These are phyloP conservation scores for Amauroascus niger DNA, from an alignment of 2,329 filamentous ascomycete genomes.

Conservation along the genomic window DNA sequence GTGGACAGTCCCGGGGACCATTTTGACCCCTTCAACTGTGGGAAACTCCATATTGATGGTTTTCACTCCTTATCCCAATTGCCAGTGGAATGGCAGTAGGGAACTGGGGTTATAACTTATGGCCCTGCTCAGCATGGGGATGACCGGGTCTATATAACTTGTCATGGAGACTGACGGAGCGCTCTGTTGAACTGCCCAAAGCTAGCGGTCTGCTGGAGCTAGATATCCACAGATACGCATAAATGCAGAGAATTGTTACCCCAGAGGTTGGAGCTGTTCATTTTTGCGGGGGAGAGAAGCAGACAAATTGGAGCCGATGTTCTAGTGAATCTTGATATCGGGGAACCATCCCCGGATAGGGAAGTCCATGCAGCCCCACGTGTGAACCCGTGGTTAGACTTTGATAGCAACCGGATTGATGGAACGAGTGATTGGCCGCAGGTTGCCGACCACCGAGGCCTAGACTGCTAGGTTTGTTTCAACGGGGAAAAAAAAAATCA, in stretches of 20 bases:
- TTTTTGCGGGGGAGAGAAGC: constrained; percentile 6
- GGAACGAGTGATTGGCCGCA: neutral
- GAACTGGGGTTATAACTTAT: neutral
- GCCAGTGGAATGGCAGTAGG: neutral
- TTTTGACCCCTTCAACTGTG: constrained; percentile 15
- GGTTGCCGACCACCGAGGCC: constrained; percentile 4
- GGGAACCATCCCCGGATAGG: constrained; percentile 1
- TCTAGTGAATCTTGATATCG: neutral
- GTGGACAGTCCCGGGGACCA: constrained; percentile 17
- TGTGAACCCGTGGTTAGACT: neutral
- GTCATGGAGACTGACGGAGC: neutral
- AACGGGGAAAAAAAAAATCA: neutral
- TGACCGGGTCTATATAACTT: neutral
- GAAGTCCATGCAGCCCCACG: constrained; percentile 11
- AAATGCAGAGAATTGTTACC: neutral
- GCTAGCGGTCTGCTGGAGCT: neutral
- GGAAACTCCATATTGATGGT: constrained; percentile 13
- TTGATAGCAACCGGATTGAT: constrained; percentile 1
- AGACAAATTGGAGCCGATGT: neutral
- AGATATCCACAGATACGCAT: neutral
- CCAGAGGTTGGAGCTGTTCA: neutral
- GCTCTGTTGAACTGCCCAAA: neutral
- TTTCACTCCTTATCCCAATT: neutral
- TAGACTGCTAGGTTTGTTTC: neutral
- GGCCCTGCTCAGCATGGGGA: neutral